phyloP scores from a whole-genome alignment of 2,329 filamentous ascomycete genomes.

The Ilyonectria destructans region DNA sequence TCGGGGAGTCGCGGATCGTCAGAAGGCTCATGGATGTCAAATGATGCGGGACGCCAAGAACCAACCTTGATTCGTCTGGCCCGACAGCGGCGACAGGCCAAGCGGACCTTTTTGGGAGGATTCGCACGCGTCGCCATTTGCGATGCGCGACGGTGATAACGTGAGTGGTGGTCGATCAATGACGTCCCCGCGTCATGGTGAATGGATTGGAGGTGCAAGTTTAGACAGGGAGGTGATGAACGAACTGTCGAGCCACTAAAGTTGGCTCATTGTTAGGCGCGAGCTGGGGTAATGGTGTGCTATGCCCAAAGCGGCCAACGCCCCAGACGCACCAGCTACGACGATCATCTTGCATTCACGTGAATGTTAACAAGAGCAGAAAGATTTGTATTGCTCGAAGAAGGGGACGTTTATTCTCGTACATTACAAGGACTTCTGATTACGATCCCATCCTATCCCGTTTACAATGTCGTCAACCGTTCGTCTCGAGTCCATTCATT shows the following conservation, averaged over 20 bases:
- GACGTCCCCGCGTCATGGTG: not conserved
- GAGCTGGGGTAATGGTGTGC: not conserved
- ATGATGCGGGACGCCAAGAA: not conserved
- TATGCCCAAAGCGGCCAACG: conserved; percentile 1
- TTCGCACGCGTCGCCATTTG: conserved; percentile 29
- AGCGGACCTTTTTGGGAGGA: conserved; percentile 55
- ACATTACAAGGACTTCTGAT: not conserved
- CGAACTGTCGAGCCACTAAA: conserved; percentile 10
- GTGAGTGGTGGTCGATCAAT: not conserved
- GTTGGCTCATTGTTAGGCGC: not conserved
- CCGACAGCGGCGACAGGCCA: conserved; percentile 57
- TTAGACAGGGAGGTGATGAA: conserved; percentile 2
- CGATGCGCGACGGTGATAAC: not conserved
- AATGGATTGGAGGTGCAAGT: not conserved
- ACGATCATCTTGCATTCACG: not conserved
- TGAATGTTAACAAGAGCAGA: no score
- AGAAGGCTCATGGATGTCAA: not conserved
- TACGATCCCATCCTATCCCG: not conserved
- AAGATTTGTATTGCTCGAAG: no score
- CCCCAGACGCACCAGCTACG: not conserved
- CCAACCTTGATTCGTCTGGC: conserved; percentile 56
- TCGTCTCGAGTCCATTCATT: not conserved
- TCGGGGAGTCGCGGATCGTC: not conserved
- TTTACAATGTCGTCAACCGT: conserved; percentile 4
- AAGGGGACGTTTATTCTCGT: no score